Base-by-base conservation (phyloP, 2,329 filamentous ascomycete genomes). In the Penicillium sp. region DNA sequence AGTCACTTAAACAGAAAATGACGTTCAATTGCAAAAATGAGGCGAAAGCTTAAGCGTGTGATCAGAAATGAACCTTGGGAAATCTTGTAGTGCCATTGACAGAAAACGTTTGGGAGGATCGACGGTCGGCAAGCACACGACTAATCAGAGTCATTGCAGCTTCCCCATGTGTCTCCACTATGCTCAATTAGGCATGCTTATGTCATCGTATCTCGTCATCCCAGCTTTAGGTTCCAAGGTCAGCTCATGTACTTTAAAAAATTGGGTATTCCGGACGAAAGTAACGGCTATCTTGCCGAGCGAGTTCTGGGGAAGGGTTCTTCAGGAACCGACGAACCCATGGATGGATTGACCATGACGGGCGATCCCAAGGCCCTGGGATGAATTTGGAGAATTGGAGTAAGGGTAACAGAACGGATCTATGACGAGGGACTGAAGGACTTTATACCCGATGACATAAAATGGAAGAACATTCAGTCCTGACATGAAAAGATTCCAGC, bases 51-150 rank as follows among this genome's bases (percentile, higher is more conserved):
- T 55, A 60, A 56, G 19, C 33, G n/a, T 22, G 46, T 52, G 50
- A 26, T 49, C 54, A 46, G 43, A 50, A 41, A 47, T 48, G 45
- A 56, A 47, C 53, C 52, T 48, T 35, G 44, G 51, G 41, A 48
- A 22, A 41, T 37, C 33, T 46, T 46, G 45, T 35, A 52, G 43
- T 41, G 29, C n/a, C 33, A 33, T 45, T 62, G 63, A 65, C 63
- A 63, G 63, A 58, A 63, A 63, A 62, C 64, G 64, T 58, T 64
- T 55, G 53, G 57, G 48, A 52, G 48, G 64, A 66, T 66, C 64
- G 61, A 60, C 64, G 26, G 31, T 53, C 54, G 47, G 51, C 33
- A 58, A 9, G 44, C 35, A 43, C 31, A 31, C 22, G 31, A 14
- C 54, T 43, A 56, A 56, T 56, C 7, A 44, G 26, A 33, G 13